phyloP scores from a whole-genome alignment of 2,329 filamentous ascomycete genomes.

The Scedosporium apiospermum region DNA sequence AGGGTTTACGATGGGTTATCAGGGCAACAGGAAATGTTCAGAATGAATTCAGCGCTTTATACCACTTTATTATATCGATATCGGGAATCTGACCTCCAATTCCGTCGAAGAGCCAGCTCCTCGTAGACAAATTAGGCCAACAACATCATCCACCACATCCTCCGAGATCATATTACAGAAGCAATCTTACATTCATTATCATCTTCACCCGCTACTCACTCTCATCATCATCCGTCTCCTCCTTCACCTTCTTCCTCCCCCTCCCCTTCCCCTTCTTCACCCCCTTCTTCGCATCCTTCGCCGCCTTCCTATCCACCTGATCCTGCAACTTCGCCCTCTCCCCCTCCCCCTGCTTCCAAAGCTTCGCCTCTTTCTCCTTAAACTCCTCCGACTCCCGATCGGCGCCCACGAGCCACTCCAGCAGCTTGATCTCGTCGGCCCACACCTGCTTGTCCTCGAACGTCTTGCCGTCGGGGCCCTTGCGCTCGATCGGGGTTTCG shows the following conservation, averaged over 20 bases:
- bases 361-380: slow-evolving; percentile 47
- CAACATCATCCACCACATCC: too few relatives aligned
- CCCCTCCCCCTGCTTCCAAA: slow-evolving; percentile 57
- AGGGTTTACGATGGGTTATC: background rate
- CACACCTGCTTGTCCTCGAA: slow-evolving; percentile 75
- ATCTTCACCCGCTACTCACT: background rate
- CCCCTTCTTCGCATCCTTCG: slow-evolving; percentile 20
- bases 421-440: slow-evolving; percentile 89
- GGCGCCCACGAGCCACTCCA: slow-evolving; percentile 82
- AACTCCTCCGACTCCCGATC: slow-evolving; percentile 70
- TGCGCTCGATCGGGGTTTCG: slow-evolving; percentile 84
- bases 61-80: too few relatives aligned
- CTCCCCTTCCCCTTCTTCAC: slow-evolving; percentile 14
- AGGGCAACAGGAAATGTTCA: too few relatives aligned
- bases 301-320: slow-evolving; percentile 66
- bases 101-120: background rate
- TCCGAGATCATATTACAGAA: too few relatives aligned
- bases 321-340: slow-evolving; percentile 70
- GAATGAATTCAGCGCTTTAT: too few relatives aligned
- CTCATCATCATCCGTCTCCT: background rate
- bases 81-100: too few relatives aligned
- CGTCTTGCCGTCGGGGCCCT: slow-evolving; percentile 54
- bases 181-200: too few relatives aligned
- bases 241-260: slow-evolving; percentile 2
- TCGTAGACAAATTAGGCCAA: background rate